A percentile compares a stretch with the other conserved stretches of the same genome.
Evolutionary conservation across 306 rosid genomes (phyloP).

Genomic region (Fagus crenata): DNA sequence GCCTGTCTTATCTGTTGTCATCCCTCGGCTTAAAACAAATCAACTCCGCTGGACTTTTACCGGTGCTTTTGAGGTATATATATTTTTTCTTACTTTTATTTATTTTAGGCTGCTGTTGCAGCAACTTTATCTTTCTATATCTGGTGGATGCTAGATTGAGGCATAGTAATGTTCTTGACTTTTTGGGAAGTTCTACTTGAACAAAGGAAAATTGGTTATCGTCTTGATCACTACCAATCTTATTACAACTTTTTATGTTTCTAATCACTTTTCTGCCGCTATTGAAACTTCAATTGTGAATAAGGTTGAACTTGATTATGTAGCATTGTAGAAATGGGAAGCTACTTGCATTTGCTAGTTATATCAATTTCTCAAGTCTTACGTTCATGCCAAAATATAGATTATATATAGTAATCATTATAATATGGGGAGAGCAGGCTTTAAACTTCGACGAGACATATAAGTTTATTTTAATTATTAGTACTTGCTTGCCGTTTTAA

Average conservation of each 20-base stretch:
- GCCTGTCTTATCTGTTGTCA: slow-evolving; percentile 88
- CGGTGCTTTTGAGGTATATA: slow-evolving; percentile 91
- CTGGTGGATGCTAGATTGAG: background rate
- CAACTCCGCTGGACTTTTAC: slow-evolving; percentile 86
- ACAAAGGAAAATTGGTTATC: background rate
- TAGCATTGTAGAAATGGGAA: background rate
- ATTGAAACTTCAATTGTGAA: background rate
- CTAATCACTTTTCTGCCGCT: background rate
- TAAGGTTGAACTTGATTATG: background rate
- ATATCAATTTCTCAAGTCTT: background rate
- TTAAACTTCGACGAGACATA: no score
- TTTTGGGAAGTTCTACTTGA: background rate
- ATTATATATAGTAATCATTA: no score
- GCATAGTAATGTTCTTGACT: background rate
- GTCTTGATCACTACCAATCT: background rate
- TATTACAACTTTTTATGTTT: background rate
- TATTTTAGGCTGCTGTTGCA: slow-evolving; percentile 3
- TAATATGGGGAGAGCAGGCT: no score
- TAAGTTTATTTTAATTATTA: no score
- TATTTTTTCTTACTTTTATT: slow-evolving; percentile 11
- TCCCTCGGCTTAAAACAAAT: slow-evolving; percentile 77
- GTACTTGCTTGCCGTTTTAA: no score
- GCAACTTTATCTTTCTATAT: background rate
- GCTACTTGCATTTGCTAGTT: background rate
- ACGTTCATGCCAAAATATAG: background rate